A percentile compares a stretch with the other conserved stretches of the same genome.
Conservation (phyloP, 352 stramenopile genomes). For the Pythium pectinolyticum region DNA sequence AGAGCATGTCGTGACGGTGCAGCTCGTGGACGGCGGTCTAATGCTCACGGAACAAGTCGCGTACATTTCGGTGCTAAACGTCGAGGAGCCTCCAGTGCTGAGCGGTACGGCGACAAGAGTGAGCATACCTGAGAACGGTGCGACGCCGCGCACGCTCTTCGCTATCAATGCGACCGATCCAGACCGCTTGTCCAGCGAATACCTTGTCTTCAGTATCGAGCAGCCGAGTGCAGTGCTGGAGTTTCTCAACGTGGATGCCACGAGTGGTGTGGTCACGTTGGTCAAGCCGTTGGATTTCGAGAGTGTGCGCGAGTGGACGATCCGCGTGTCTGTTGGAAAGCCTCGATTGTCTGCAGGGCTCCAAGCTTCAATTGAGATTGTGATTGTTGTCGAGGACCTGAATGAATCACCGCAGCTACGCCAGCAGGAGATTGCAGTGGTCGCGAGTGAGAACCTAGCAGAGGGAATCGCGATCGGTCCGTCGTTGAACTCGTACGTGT, state of each 20-base stretch:
- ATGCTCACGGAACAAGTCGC: conserved; percentile 23
- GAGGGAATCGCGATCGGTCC: conserved; percentile 27
- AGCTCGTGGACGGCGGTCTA: conserved; percentile 35
- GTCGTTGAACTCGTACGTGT: conserved; percentile 32
- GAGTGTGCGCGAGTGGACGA: neutral
- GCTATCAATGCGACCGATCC: conserved; percentile 48
- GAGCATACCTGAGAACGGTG: conserved; percentile 35
- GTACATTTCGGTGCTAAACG: conserved; percentile 32
- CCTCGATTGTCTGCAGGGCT: neutral
- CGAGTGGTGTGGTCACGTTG: conserved; percentile 24
- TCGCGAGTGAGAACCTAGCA: conserved; percentile 17
- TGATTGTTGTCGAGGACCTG: conserved; percentile 18
- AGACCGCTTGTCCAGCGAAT: conserved; percentile 35
- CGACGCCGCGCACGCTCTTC: conserved; percentile 37
- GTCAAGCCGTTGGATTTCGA: conserved; percentile 32
- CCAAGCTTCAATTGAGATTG: neutral
- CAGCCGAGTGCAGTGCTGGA: neutral
- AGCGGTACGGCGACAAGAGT: neutral
- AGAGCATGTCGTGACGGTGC: conserved; percentile 27
- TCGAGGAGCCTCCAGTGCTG: conserved; percentile 27
- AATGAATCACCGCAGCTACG: conserved; percentile 30
- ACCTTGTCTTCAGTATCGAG: conserved; percentile 24
- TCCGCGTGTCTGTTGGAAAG: conserved; percentile 6
- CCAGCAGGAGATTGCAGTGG: neutral
- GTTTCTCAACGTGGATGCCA: conserved; percentile 9